Base-by-base conservation (phyloP, 768 basidiomycete genomes). In the Boletus tylopilopsis region DNA sequence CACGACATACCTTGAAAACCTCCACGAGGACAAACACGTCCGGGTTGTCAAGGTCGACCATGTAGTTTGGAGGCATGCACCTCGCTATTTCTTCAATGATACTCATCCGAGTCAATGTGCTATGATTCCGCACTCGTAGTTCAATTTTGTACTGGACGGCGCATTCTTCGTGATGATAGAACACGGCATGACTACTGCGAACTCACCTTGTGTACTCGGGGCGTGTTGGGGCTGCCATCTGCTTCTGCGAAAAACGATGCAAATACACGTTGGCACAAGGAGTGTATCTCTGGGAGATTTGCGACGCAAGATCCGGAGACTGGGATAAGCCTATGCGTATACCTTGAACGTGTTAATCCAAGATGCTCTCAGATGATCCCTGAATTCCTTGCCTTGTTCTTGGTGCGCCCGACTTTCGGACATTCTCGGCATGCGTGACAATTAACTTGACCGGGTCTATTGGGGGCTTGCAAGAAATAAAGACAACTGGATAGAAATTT, bases 391-490 rank as follows among this genome's bases (percentile, higher is more conserved):
- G 86, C 90, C 81, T 75, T 35, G 88, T 90, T 36, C 76, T 75
- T 4, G 84, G 78, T 5, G 80, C 66, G 3, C 87, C 87, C 2
- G 84, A 85, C 16, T 64, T 68, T 50, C 80, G 67, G 2, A 91
- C 77, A 47, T 78, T 79, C 50, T 81, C 71, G 7, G 91, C 71
- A 56, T 89, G 80, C 42, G 77, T 79, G 18, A 76, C 60, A 23
- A 89, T 79, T 16, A 93, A 70, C 53, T 79, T 71, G 18, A 91
- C 82, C 1, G 90, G 88, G 61, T 92, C 83, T 21, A 90, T 74
- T 0, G 90, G 90, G 1, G 81, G 73, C 65, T 79, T 85, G 65
- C 87, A 91, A 10, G 87, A 84, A 38, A 93, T 85, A 64, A 90
- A 90, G 23, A 89, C 69, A 13, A 90, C 90, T 92, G 7, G 34